phyloP scores from a whole-genome alignment of 108 stramenopile species.

The Aurantiochytrium sp. region DNA sequence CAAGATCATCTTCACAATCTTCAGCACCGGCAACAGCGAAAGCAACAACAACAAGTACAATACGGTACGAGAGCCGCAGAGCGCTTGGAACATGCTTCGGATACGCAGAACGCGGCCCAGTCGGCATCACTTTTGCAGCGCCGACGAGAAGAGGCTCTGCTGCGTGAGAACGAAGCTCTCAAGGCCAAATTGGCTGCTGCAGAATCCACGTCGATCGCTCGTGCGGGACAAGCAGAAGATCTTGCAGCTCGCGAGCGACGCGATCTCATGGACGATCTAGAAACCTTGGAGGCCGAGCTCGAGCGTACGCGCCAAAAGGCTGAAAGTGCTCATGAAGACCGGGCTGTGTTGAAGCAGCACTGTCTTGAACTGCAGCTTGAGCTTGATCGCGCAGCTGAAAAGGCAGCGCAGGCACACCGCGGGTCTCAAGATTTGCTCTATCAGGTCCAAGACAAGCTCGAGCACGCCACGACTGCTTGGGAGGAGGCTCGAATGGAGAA shows the following conservation, averaged over 20 bases:
- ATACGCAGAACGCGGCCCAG: too few relatives aligned
- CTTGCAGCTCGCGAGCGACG: too few relatives aligned
- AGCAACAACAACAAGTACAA: too few relatives aligned
- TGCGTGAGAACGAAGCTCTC: neutral
- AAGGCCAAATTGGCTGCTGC: neutral
- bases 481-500: neutral
- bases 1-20: too few relatives aligned
- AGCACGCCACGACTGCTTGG: neutral
- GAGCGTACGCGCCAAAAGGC: neutral
- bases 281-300: neutral
- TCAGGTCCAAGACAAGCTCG: neutral
- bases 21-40: too few relatives aligned
- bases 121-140: neutral
- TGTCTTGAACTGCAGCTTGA: neutral
- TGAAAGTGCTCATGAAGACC: neutral
- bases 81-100: too few relatives aligned
- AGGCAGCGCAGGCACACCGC: neutral
- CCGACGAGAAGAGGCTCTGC: neutral
- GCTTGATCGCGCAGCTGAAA: neutral
- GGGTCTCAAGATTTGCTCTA: neutral
- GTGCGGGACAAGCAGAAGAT: too few relatives aligned
- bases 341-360: neutral
- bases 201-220: neutral
- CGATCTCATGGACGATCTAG: neutral
- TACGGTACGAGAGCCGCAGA: too few relatives aligned